These are phyloP conservation scores for Salvia sclarea DNA, from an alignment of 305 asterid genomes.

Conservation along the genomic window DNA sequence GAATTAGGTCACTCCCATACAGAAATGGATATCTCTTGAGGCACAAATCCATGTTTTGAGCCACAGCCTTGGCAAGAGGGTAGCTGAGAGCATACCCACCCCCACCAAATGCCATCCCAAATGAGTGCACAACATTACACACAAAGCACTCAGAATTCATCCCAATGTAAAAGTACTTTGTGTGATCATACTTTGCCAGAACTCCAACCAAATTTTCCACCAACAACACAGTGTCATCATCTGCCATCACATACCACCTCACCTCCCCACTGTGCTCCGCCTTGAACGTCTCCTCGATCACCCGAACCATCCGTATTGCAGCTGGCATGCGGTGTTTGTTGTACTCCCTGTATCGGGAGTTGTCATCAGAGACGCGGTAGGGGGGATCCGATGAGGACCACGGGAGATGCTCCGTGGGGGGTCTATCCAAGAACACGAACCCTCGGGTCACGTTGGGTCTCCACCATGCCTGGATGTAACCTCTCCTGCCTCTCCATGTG, in stretches of 20 bases:
- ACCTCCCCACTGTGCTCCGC: conserved; percentile 26
- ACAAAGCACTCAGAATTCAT: conserved; percentile 50
- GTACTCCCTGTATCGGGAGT: conserved; percentile 31
- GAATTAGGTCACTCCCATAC: conserved; percentile 45
- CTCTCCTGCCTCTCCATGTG: conserved; percentile 43
- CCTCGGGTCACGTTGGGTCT: conserved; percentile 44
- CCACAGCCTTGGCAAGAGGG: conserved; percentile 56
- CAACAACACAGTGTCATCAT: conserved; percentile 52
- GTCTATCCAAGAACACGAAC: conserved; percentile 43
- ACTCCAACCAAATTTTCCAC: conserved; percentile 45
- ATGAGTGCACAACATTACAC: conserved; percentile 39
- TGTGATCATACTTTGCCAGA: conserved; percentile 46
- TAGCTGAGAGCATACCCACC: conserved; percentile 59
- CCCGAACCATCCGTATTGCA: conserved; percentile 41
- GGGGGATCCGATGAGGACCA: conserved; percentile 46
- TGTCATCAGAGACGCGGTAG: conserved; percentile 42
- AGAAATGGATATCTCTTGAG: conserved; percentile 45
- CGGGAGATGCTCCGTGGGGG: conserved; percentile 42
- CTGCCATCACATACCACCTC: conserved; percentile 55
- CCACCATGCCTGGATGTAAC: conserved; percentile 53
- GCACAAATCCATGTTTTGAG: conserved; percentile 47
- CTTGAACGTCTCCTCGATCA: conserved; percentile 44
- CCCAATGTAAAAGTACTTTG: conserved; percentile 47
- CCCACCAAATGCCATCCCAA: conserved; percentile 62
- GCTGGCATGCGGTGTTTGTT: conserved; percentile 30